Evolutionary conservation across 1,284 basidiomycete species (phyloP), one percentile per base, ranked within the genome.

Genomic region (Butyriboletus regius): DNA sequence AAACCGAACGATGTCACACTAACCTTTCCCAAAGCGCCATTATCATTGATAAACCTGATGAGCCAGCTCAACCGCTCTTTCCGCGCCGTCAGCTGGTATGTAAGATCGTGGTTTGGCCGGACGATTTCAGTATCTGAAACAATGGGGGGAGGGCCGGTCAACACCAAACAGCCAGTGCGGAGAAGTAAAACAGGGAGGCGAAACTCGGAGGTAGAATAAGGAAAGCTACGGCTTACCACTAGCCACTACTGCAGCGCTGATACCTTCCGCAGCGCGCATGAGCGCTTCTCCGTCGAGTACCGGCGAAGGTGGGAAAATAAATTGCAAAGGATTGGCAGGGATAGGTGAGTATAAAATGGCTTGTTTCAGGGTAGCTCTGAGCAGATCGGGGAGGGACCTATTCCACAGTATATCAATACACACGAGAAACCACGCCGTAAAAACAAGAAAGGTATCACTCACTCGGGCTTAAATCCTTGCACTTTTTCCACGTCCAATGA

Each of bases 11-110:
- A 47, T 18, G 14, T 29, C 20, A 17, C 17, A 51, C 69, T 58
- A 34, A 87, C 89, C 73, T 88, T 88, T 24, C 73, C 72, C 26
- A 94, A 72, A 3, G 83, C 83, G 0, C 79, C 83, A 65, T 95
- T 95, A 50, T 85, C 81, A 46, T 89, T 89, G 56, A 98, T 86
- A 66, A 94, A 96, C 17, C 76, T 75, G 59, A 96, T 89, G 9
- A 98, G 75, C 72, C 87, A 88, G 45, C 79, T 81, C 15, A 96
- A 72, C 37, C 89, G 77, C 38, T 82, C 81, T 54, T 86, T 82
- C 26, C 91, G 81, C 48, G 84, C 82, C 3, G 76, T 76, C 51
- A 98, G 72, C 61, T 95, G 92, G 1, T 81, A 74, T 9, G 83
- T 82, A 35, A 97, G 72, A 63, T 98, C 95, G 54, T 88, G 82